Conservation (phyloP, 176 grass and related monocot species). For the Chrysopogon serrulatus region DNA sequence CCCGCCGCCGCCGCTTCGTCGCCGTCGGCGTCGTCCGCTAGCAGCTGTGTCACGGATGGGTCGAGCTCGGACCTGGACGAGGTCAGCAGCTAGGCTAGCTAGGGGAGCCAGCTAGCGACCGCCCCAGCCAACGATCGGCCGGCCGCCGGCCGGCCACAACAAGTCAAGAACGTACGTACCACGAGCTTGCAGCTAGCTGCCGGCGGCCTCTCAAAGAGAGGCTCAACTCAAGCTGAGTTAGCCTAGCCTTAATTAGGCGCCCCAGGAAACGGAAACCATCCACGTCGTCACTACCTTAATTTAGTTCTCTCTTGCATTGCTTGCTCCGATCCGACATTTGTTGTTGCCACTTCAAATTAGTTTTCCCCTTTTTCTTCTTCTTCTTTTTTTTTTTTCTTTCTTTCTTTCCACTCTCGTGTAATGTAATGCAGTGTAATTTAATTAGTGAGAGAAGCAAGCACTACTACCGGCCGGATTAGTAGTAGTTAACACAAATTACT, state of each 20-base stretch:
- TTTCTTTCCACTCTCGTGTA: background rate
- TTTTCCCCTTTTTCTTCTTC: background rate
- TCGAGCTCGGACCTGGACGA: constrained; percentile 41
- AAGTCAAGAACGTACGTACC: background rate
- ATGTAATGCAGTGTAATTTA: constrained; percentile 35
- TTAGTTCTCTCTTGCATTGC: constrained; percentile 10
- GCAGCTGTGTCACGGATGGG: constrained; percentile 65
- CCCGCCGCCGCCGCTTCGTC: background rate
- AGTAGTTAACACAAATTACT: constrained; percentile 21
- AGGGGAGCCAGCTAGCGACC: background rate
- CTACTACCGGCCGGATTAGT: background rate
- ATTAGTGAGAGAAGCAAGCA: constrained; percentile 6
- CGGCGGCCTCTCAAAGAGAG: constrained; percentile 39
- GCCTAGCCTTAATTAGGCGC: constrained; percentile 33
- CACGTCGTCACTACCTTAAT: too few relatives aligned
- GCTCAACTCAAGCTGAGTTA: background rate
- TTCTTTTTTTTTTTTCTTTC: background rate
- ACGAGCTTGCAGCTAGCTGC: background rate
- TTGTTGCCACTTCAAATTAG: background rate
- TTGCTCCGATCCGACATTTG: background rate
- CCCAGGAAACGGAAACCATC: background rate
- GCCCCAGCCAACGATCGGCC: too few relatives aligned
- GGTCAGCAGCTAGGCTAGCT: constrained; percentile 48
- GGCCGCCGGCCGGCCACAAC: background rate
- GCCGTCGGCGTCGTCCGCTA: constrained; percentile 25